Conservation (phyloP, 2,329 filamentous ascomycete species). For the Xylaria sp. region DNA sequence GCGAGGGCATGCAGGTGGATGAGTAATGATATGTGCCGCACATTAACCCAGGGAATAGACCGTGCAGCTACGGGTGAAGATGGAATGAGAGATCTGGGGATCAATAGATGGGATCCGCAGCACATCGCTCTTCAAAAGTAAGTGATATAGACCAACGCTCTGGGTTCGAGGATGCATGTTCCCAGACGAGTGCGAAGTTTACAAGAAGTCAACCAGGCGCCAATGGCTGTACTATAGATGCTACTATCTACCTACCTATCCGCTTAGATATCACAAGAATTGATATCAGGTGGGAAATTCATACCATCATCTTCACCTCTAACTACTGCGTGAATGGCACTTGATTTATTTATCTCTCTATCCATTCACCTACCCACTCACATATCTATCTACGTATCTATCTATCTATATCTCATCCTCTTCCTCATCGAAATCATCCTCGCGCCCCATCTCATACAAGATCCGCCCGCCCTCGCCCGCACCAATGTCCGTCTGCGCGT, state of each 20-base stretch:
- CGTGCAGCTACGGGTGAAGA: conserved; percentile 47
- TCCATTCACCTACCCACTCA: conserved; percentile 30
- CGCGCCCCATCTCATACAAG: conserved; percentile 93
- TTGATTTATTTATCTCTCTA: not conserved
- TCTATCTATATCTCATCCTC: conserved; percentile 55
- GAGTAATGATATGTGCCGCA: conserved; percentile 40
- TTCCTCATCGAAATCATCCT: conserved; percentile 97
- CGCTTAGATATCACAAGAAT: conserved; percentile 35
- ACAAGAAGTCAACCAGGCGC: conserved; percentile 10
- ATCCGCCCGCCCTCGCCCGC: conserved; percentile 91
- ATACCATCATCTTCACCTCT: not conserved
- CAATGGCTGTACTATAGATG: conserved; percentile 34
- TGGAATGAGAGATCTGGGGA: conserved; percentile 46
- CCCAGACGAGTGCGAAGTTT: not conserved
- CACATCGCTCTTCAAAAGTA: conserved; percentile 8
- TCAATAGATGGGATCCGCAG: conserved; percentile 31
- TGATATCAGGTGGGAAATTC: conserved; percentile 8
- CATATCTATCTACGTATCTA: not conserved
- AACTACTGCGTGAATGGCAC: not conserved
- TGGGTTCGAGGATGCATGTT: conserved; percentile 1
- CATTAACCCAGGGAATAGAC: conserved; percentile 24
- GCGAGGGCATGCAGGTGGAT: conserved; percentile 61
- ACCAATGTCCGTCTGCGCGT: conserved; percentile 85
- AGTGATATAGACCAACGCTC: conserved; percentile 17
- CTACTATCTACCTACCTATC: not conserved